phyloP scores from a whole-genome alignment of 2,329 filamentous ascomycete genomes.

The Hypoxylon sp. region DNA sequence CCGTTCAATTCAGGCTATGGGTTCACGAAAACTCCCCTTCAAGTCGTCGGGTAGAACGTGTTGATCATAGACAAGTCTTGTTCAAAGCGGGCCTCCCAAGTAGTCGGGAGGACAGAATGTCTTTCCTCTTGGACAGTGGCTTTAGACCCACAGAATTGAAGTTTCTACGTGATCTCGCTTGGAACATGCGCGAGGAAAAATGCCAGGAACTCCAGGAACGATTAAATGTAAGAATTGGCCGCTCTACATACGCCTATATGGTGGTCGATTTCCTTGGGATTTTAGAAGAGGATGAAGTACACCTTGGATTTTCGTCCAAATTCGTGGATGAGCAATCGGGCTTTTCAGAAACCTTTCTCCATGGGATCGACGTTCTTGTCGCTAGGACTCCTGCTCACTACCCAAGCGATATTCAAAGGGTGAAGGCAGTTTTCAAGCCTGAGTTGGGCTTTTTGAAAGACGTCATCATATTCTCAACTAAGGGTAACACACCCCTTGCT shows the following conservation, averaged over 20 bases:
- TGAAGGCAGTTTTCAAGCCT: conserved; percentile 70
- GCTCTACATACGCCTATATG: conserved; percentile 76
- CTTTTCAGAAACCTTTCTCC: conserved; percentile 68
- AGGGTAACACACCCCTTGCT: conserved; percentile 74
- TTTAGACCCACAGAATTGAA: conserved; percentile 67
- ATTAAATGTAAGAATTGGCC: conserved; percentile 72
- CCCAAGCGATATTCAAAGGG: conserved; percentile 80
- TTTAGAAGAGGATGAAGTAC: conserved; percentile 76
- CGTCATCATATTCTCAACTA: conserved; percentile 81
- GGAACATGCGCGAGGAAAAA: conserved; percentile 64
- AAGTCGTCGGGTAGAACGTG: conserved; percentile 56
- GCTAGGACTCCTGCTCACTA: conserved; percentile 79
- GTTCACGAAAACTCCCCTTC: conserved; percentile 59
- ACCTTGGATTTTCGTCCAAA: conserved; percentile 77
- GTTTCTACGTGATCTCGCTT: conserved; percentile 66
- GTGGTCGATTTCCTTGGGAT: conserved; percentile 75
- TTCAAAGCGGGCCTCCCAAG: conserved; percentile 68
- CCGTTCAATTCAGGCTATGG: conserved; percentile 69
- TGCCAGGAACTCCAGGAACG: conserved; percentile 69
- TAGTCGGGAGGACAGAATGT: conserved; percentile 65
- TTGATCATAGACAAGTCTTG: conserved; percentile 58
- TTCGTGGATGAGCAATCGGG: conserved; percentile 69
- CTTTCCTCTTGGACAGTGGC: conserved; percentile 70
- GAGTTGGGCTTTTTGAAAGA: conserved; percentile 79
- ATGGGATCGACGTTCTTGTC: conserved; percentile 74